Evolutionary conservation across 139 green algal species (phyloP).

Genomic region (Chlorokybus atmophyticus): DNA sequence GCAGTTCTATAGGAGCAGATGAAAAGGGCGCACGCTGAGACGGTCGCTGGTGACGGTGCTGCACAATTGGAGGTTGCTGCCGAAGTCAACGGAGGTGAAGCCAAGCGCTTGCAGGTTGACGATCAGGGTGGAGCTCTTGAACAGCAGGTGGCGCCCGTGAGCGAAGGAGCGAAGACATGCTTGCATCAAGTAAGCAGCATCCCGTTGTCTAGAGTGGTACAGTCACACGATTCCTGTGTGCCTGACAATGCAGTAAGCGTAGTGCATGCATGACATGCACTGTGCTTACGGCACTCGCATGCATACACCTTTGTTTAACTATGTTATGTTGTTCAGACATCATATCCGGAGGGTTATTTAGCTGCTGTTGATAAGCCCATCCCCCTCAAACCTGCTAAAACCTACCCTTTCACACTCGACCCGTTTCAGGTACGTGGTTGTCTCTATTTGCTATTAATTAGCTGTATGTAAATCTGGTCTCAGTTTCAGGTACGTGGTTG

Average conservation of each 20-base stretch:
- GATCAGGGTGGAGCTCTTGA: too few species aligned
- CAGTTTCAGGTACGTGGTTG: background rate
- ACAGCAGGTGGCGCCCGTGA: too few species aligned
- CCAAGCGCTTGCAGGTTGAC: too few species aligned
- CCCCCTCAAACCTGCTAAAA: conserved; percentile 12
- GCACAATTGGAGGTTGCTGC: too few species aligned
- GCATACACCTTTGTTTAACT: background rate
- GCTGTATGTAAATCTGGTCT: background rate
- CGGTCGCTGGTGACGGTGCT: too few species aligned
- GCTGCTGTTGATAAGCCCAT: background rate
- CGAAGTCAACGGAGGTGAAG: too few species aligned
- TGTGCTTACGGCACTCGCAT: background rate
- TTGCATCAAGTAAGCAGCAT: too few species aligned
- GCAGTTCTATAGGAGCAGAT: too few species aligned
- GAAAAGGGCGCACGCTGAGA: too few species aligned
- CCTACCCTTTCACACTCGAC: conserved; percentile 51
- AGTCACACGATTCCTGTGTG: background rate
- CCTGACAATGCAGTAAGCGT: background rate
- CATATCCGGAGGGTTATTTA: background rate
- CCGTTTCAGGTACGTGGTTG: conserved; percentile 42
- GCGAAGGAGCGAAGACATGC: too few species aligned
- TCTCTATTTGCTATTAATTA: background rate
- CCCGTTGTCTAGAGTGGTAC: too few species aligned
- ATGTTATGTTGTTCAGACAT: too few species aligned
- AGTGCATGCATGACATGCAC: background rate